Conservation (phyloP, 345 rosid species). For the Citrus medica region DNA sequence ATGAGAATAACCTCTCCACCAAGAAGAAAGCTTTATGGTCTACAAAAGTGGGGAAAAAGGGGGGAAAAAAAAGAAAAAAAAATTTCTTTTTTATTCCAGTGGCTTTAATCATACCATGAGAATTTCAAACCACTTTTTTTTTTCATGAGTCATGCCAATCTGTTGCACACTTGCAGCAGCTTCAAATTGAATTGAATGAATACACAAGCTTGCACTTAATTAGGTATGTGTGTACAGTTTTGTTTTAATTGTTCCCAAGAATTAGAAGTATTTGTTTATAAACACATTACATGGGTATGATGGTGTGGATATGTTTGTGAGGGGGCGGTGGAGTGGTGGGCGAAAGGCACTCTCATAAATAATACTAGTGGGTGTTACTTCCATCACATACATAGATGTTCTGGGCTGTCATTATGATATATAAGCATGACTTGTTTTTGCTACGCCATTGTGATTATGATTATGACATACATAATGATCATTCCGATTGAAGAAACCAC, state of each 20-base stretch:
- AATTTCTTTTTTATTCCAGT: conserved; percentile 10
- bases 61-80: neutral
- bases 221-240: neutral
- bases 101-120: conserved; percentile 38
- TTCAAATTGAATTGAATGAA: neutral
- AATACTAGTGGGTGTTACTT: too few relatives aligned
- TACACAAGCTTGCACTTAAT: neutral
- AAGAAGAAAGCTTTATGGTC: conserved; percentile 22
- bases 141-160: conserved; percentile 10
- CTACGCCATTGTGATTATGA: too few relatives aligned
- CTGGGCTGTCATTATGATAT: neutral
- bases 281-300: neutral
- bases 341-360: too few relatives aligned
- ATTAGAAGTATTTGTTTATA: neutral
- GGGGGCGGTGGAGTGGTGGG: too few relatives aligned
- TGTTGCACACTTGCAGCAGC: conserved; percentile 8
- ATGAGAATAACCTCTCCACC: conserved; percentile 24
- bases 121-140: too few relatives aligned
- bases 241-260: neutral
- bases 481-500: too few relatives aligned
- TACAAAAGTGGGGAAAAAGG: conserved; percentile 15
- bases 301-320: neutral
- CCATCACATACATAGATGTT: neutral
- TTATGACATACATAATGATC: too few relatives aligned
- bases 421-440: too few relatives aligned